These are phyloP conservation scores for Phialemoniopsis sp. DNA, from an alignment of 2,329 filamentous ascomycete genomes.

Conservation along the genomic window DNA sequence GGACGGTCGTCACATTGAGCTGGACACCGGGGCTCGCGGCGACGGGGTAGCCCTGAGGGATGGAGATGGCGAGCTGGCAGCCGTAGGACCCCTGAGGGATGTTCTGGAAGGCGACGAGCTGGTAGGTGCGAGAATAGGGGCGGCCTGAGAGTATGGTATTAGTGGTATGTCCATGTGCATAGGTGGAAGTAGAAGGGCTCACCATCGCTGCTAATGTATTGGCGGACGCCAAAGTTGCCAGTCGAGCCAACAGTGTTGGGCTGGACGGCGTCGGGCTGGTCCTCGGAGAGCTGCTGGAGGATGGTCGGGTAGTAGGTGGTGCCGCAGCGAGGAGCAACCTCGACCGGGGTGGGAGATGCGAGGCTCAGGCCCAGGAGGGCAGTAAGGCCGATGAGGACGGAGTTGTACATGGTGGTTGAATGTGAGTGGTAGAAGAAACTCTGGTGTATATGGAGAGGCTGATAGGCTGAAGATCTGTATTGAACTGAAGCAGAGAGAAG, in stretches of 20 bases:
- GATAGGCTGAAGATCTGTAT: no score
- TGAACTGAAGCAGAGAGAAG: no score
- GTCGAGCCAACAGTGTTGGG: conserved; percentile 3
- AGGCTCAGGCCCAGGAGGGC: conserved; percentile 1
- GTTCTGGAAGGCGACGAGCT: conserved; percentile 8
- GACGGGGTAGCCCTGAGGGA: conserved; percentile 5
- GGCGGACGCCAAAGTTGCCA: conserved; percentile 6
- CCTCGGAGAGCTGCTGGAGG: conserved; percentile 7
- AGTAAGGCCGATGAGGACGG: conserved; percentile 1
- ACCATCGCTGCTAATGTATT: conserved; percentile 1
- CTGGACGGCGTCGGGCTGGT: conserved; percentile 2
- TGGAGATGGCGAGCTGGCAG: conserved; percentile 5
- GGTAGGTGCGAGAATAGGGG: conserved; percentile 5
- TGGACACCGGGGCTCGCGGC: neutral
- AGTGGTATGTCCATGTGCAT: no score
- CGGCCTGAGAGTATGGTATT: neutral
- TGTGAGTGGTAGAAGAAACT: no score
- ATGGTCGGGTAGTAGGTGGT: conserved; percentile 9
- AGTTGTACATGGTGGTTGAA: neutral
- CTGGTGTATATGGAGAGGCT: no score
- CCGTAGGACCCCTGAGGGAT: conserved; percentile 5
- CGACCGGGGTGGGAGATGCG: conserved; percentile 5
- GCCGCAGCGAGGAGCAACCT: conserved; percentile 5
- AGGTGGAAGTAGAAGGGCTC: neutral
- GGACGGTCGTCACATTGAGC: conserved; percentile 7